Evolutionary conservation across 108 stramenopile species (phyloP).

Genomic region (Seminavis robusta): DNA sequence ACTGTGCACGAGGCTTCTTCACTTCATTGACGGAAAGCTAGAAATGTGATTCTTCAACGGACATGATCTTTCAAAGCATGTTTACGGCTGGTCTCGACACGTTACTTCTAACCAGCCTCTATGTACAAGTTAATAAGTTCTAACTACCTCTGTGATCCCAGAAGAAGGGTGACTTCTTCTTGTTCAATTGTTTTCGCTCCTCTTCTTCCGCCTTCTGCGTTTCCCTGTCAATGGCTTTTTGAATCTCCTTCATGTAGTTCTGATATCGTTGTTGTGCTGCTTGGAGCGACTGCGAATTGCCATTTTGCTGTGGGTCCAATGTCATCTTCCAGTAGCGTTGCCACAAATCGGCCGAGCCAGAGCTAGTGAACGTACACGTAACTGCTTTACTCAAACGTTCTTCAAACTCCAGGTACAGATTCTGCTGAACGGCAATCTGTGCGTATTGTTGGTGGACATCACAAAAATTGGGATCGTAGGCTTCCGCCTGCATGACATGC

Average conservation of each 20-base stretch:
- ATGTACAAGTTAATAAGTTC: too few species aligned
- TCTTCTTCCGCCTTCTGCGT: background rate
- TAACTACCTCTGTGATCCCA: too few species aligned
- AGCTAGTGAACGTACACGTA: constrained; percentile 70
- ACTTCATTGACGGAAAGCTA: too few species aligned
- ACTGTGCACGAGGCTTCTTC: too few species aligned
- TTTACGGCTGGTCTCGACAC: too few species aligned
- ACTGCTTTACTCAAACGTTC: constrained; percentile 54
- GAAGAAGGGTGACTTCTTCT: too few species aligned
- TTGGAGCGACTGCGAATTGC: background rate
- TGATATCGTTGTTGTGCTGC: constrained; percentile 2
- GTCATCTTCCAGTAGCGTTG: constrained; percentile 56
- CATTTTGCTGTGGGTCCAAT: constrained; percentile 4
- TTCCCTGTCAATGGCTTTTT: constrained; percentile 3
- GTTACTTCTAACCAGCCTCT: too few species aligned
- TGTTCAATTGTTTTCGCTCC: too few species aligned
- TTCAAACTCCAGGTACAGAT: constrained; percentile 51
- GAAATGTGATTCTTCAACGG: too few species aligned
- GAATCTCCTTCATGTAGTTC: constrained; percentile 4
- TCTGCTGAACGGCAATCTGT: constrained; percentile 64
- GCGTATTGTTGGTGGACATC: constrained; percentile 80
- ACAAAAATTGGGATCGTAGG: constrained; percentile 75
- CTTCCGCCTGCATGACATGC: constrained; percentile 52
- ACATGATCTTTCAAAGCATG: too few species aligned
- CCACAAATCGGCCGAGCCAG: constrained; percentile 63